Evolutionary conservation across 805 yeast species (phyloP).

Genomic region (Teunomyces kruisii): DNA sequence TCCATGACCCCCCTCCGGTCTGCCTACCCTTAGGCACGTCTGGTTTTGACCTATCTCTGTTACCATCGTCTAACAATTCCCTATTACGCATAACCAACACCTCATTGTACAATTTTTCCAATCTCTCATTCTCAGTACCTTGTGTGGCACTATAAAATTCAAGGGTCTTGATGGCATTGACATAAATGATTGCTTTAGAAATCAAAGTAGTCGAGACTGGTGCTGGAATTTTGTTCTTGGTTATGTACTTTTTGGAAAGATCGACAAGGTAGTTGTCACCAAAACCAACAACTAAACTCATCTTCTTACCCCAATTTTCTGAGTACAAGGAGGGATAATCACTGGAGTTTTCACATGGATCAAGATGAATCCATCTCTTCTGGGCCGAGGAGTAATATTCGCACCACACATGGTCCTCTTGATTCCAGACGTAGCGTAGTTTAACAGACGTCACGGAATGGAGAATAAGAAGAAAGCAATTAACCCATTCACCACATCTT

Average conservation of each 20-base stretch:
- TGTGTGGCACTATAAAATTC: conserved; percentile 8
- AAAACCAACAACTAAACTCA: conserved; percentile 84
- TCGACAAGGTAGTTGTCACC: conserved; percentile 63
- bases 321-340: conserved; percentile 79
- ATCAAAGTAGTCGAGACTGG: conserved; percentile 43
- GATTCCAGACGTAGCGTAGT: conserved; percentile 77
- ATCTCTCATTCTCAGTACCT: conserved; percentile 16
- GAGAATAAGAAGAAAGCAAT: conserved; percentile 70
- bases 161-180: conserved; percentile 32
- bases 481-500: conserved; percentile 96
- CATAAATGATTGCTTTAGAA: conserved; percentile 26
- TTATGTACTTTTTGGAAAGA: conserved; percentile 68
- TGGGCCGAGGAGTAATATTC: conserved; percentile 69
- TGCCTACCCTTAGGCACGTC: conserved; percentile 52
- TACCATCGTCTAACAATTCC: conserved; percentile 23
- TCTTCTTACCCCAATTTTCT: conserved; percentile 88
- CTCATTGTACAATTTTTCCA: conserved; percentile 30
- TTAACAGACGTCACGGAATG: conserved; percentile 55
- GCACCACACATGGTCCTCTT: conserved; percentile 96
- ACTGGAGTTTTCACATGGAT: conserved; percentile 82
- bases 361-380: conserved; percentile 82
- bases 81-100: conserved; percentile 36
- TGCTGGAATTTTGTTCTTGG: conserved; percentile 34
- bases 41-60: conserved; percentile 17
- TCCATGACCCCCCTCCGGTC: conserved; percentile 80